These are phyloP conservation scores for Xerocomus minutiporus DNA, from an alignment of 1,284 basidiomycete genomes.

Conservation along the genomic window DNA sequence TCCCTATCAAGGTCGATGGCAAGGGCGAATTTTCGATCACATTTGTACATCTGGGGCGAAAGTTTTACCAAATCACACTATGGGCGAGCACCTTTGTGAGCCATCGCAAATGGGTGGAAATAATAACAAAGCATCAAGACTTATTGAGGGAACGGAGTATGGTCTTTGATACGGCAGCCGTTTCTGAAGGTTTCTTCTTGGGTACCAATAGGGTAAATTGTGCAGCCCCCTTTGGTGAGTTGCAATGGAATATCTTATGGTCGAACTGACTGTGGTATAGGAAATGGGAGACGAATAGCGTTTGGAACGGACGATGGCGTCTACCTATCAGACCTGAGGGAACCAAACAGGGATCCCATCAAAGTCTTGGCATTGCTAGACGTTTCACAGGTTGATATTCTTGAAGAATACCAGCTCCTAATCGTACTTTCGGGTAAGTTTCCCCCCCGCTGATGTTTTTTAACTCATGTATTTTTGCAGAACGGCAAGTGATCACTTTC, in stretches of 20 bases:
- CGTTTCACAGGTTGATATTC: slow-evolving; percentile 92
- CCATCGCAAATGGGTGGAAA: slow-evolving; percentile 93
- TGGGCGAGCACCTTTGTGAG: slow-evolving; percentile 87
- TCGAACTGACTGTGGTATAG: slow-evolving; percentile 40
- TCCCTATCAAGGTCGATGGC: slow-evolving; percentile 56
- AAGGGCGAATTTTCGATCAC: slow-evolving; percentile 92
- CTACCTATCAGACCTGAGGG: slow-evolving; percentile 85
- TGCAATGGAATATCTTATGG: neutral
- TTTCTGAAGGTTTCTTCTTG: slow-evolving; percentile 87
- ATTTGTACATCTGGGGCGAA: slow-evolving; percentile 89
- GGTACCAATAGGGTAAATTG: slow-evolving; percentile 87
- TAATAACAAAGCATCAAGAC: slow-evolving; percentile 88
- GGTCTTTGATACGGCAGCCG: slow-evolving; percentile 82
- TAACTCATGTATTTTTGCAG: slow-evolving; percentile 38
- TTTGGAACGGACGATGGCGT: slow-evolving; percentile 98
- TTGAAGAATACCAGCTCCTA: slow-evolving; percentile 94
- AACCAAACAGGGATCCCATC: slow-evolving; percentile 75
- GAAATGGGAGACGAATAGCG: slow-evolving; percentile 81
- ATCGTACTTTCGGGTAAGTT: slow-evolving; percentile 87
- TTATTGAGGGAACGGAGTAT: slow-evolving; percentile 78
- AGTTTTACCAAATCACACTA: slow-evolving; percentile 88
- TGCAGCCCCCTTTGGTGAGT: slow-evolving; percentile 90
- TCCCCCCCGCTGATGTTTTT: neutral
- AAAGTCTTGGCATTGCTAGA: slow-evolving; percentile 88
- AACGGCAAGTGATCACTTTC: slow-evolving; percentile 94